Conservation (phyloP, 257 asterid species). For the Voacanga thouarsii region DNA sequence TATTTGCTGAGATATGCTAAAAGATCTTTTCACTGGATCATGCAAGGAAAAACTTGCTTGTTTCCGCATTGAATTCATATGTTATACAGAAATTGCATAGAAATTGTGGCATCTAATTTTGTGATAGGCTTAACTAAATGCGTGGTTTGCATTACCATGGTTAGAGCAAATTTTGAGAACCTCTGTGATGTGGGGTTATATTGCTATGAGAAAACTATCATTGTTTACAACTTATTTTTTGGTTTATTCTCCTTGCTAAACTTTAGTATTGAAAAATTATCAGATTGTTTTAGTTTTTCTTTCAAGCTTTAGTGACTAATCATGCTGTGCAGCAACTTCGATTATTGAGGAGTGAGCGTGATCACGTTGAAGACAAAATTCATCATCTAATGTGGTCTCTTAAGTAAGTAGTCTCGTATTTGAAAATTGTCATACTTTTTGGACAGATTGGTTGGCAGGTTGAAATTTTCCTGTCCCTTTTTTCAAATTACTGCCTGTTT, state of each 20-base stretch:
- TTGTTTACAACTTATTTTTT: not conserved
- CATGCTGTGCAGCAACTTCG: constrained; percentile 66
- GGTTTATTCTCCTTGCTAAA: not conserved
- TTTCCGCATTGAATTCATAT: not conserved
- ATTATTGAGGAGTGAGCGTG: constrained; percentile 70
- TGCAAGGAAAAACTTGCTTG: not conserved
- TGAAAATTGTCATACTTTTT: not conserved
- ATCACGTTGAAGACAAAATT: constrained; percentile 74
- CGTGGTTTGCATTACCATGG: not conserved
- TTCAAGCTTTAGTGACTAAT: not conserved
- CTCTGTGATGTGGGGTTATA: not conserved
- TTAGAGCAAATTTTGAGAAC: not conserved
- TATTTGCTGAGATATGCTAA: too few relatives aligned
- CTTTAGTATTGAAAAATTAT: not conserved
- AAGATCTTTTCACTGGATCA: too few relatives aligned
- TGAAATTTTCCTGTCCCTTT: not conserved
- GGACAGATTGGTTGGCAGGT: not conserved
- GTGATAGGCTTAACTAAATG: not conserved
- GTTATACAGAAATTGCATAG: not conserved
- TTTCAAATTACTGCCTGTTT: not conserved
- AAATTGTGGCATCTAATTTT: not conserved
- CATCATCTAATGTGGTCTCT: constrained; percentile 85
- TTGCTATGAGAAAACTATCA: not conserved
- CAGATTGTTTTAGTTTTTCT: not conserved
- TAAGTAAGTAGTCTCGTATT: constrained; percentile 40